Base-by-base conservation (phyloP, 2,329 filamentous ascomycete genomes). In the Aspergillus uvarum region DNA sequence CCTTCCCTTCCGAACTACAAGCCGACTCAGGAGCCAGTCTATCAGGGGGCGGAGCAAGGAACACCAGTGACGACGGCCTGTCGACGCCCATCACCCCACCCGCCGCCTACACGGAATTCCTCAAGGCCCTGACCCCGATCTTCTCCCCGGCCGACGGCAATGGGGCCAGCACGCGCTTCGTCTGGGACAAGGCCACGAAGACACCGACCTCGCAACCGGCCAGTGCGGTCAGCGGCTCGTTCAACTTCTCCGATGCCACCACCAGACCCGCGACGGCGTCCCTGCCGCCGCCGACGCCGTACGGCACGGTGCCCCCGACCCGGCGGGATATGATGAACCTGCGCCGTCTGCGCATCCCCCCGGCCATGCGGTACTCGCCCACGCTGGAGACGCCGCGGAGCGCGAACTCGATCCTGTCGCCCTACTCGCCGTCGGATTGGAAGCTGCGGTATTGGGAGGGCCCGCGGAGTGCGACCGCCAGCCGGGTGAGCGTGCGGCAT, bases 51-150 rank as follows among this genome's bases (percentile, higher is more conserved):
- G 38, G 38, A 44, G 51, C 81, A 85, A 21, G 79, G 82, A 93
- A 76, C 84, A 89, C 67, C 82, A 60, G 54, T 47, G 65, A 89
- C 59, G 84, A 87, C 60, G 77, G 82, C 49, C 77, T 87, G 59
- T 89, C 87, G 78, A 97, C 93, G 4, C 93, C 93, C 52, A 96
- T 98, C 75, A 96, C 90, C 54, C 94, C 94, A 55, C 94, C 94
- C 3, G 82, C 85, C 22, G 93, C 94, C 59, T 98, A 98, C 74
- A 89, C 91, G 67, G 92, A 98, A 72, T 98, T 97, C 73, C 87
- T 98, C 64, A 94, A 92, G 78, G 87, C 88, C 61, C 87, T 96
- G 78, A 89, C 85, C 1, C 85, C 85, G 0, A 81, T 89, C 19
- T 82, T 92, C 60, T 86, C 87, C 72, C 90, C 90, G 8, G 78